phyloP scores from a whole-genome alignment of 164 flowering plant species.

The Nymphaea colorata region DNA sequence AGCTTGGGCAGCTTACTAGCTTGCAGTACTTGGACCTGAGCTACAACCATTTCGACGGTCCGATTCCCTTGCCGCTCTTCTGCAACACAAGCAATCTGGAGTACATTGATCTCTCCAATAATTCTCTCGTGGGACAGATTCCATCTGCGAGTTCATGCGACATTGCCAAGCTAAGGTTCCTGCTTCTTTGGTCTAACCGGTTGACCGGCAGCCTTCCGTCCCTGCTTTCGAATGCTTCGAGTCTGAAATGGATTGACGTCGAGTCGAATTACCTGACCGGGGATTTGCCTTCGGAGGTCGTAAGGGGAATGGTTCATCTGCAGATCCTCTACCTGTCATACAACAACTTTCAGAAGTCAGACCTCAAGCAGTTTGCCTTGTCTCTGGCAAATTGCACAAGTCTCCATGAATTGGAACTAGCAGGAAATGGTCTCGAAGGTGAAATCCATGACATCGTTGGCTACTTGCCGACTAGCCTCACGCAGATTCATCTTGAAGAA shows the following conservation, averaged over 20 bases:
- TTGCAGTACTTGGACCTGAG: conserved; percentile 58
- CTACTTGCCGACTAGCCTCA: conserved; percentile 38
- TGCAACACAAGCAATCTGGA: conserved; percentile 46
- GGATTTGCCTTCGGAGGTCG: conserved; percentile 43
- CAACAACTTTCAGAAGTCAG: conserved; percentile 49
- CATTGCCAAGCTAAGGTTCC: conserved; percentile 38
- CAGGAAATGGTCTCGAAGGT: conserved; percentile 73
- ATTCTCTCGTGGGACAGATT: conserved; percentile 55
- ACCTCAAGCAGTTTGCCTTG: conserved; percentile 57
- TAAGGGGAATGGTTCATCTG: conserved; percentile 40
- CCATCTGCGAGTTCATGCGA: conserved; percentile 37
- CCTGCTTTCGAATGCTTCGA: conserved; percentile 56
- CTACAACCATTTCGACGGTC: conserved; percentile 42
- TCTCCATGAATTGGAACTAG: conserved; percentile 70
- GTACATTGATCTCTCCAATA: conserved; percentile 78
- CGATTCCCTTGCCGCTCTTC: conserved; percentile 43
- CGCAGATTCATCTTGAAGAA: conserved; percentile 59
- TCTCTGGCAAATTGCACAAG: conserved; percentile 48
- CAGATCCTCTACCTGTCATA: conserved; percentile 65
- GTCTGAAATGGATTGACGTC: conserved; percentile 74
- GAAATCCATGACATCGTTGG: conserved; percentile 55
- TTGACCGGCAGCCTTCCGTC: conserved; percentile 53
- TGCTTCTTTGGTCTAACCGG: conserved; percentile 75
- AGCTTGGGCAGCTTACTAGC: conserved; percentile 37
- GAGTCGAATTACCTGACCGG: conserved; percentile 60